Base-by-base conservation (phyloP, 768 basidiomycete species). In the Albatrellus ellisii region DNA sequence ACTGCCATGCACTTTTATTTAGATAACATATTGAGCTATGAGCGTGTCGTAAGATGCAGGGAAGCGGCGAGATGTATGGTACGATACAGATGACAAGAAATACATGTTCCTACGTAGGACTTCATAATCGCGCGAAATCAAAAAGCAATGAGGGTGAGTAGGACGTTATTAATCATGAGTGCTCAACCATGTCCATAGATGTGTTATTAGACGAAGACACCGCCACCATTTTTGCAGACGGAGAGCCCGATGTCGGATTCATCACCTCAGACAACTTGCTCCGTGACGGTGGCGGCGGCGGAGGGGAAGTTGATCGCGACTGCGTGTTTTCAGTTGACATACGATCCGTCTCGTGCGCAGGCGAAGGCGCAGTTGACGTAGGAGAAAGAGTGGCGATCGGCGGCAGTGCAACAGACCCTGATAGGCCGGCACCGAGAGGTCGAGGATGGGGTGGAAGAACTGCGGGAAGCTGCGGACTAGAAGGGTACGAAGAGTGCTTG, bases 391-490 rank as follows among this genome's bases (percentile, higher is more conserved):
- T 80, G 18, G 77, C 69, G 46, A 84, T 83, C 0, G 79, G 79
- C 36, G 82, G 82, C 1, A 84, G 65, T 1, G 76, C 67, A 33
- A 80, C 72, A 15, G 65, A 62, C 7, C 56, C 54, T 17, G 64
- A 59, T 39, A 72, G 60, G 0, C 73, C 70, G 1, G 61, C 53
- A 12, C 81, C 82, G 38, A 82, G 68, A 9, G 82, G 82, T 20
- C 78, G 70, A 34, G 83, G 82, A 54, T 83, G 83, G 20, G 80
- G 79, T 31, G 83, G 83, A 25, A 86, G 66, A 6, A 72, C 70
- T 24, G 69, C 67, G 5, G 77, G 69, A 10, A 81, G 60, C 20
- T 75, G 57, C 0, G 82, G 76, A 50, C 68, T 67, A 42, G 62
- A 36, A 53, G 66, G 46, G 72, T 62, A 27, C 33, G 53, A 55